Evolutionary conservation across 768 basidiomycete genomes (phyloP).

Genomic region (Lactarius tabidus): DNA sequence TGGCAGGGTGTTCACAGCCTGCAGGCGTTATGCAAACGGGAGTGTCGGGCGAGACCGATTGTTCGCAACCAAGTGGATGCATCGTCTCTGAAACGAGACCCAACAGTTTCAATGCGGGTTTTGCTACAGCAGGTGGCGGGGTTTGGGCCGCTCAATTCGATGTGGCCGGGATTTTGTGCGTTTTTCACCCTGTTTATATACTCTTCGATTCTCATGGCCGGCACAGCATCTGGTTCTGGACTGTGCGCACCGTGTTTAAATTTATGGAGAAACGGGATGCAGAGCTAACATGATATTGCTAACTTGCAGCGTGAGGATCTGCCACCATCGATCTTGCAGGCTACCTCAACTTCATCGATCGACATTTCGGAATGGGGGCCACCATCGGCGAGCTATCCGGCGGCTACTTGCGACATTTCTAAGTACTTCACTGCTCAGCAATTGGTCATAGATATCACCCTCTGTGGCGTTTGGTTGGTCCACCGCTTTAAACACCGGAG

Average conservation of each 20-base stretch:
- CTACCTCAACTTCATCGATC: slow-evolving; percentile 34
- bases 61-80: slow-evolving; percentile 37
- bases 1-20: slow-evolving; percentile 36
- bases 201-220: background rate
- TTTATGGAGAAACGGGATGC: background rate
- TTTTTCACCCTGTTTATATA: background rate
- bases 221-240: slow-evolving; percentile 48
- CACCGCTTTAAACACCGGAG: background rate
- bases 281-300: background rate
- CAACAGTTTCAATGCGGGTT: slow-evolving; percentile 41
- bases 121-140: slow-evolving; percentile 51
- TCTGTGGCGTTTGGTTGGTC: slow-evolving; percentile 50
- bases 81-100: slow-evolving; percentile 34
- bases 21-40: slow-evolving; percentile 35
- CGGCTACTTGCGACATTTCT: slow-evolving; percentile 41
- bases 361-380: slow-evolving; percentile 42
- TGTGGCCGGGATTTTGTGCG: slow-evolving; percentile 47
- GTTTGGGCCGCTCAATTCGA: slow-evolving; percentile 72
- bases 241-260: slow-evolving; percentile 30
- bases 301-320: slow-evolving; percentile 35
- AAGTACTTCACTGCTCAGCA: slow-evolving; percentile 47
- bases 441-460: slow-evolving; percentile 52
- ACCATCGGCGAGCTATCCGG: slow-evolving; percentile 43
- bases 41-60: slow-evolving; percentile 31
- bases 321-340: slow-evolving; percentile 35